A percentile compares a stretch with the other conserved stretches of the same genome.
Evolutionary conservation across 306 rosid genomes (phyloP).

Genomic region (Cercis canadensis): DNA sequence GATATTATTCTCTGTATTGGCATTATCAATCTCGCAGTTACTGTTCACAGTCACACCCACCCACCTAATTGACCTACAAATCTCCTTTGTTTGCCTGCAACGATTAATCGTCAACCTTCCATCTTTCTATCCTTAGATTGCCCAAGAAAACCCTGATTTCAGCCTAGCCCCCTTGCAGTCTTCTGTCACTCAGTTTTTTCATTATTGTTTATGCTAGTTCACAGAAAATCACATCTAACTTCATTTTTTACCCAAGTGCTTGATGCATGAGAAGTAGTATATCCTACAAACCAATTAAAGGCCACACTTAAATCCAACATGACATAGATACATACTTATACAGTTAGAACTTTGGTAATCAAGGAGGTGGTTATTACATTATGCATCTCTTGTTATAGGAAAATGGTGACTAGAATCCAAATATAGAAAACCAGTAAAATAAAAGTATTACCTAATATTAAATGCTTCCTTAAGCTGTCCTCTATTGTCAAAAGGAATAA

Average conservation of each 20-base stretch:
- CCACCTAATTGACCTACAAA: too few relatives aligned
- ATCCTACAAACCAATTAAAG: background rate
- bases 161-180: too few relatives aligned
- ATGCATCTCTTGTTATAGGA: slow-evolving; percentile 8
- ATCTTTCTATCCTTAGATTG: too few relatives aligned
- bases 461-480: slow-evolving; percentile 99
- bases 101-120: too few relatives aligned
- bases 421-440: slow-evolving; percentile 16
- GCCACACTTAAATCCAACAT: slow-evolving; percentile 18
- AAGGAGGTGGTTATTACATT: slow-evolving; percentile 15
- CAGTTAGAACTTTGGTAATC: background rate
- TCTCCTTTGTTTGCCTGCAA: too few relatives aligned
- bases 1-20: too few relatives aligned
- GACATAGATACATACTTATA: slow-evolving; percentile 14
- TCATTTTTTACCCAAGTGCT: background rate
- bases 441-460: slow-evolving; percentile 75
- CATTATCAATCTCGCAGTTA: too few relatives aligned
- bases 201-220: background rate
- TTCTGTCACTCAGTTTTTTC: background rate
- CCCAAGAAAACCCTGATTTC: too few relatives aligned
- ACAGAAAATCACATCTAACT: background rate
- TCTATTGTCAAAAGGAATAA: slow-evolving; percentile 93
- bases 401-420: slow-evolving; percentile 18
- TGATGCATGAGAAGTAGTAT: slow-evolving; percentile 6
- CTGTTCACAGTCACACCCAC: too few relatives aligned